A percentile compares a stretch with the other conserved stretches of the same genome.
phyloP scores from a whole-genome alignment of 257 asterid genomes.

The Plectranthus barbatus region DNA sequence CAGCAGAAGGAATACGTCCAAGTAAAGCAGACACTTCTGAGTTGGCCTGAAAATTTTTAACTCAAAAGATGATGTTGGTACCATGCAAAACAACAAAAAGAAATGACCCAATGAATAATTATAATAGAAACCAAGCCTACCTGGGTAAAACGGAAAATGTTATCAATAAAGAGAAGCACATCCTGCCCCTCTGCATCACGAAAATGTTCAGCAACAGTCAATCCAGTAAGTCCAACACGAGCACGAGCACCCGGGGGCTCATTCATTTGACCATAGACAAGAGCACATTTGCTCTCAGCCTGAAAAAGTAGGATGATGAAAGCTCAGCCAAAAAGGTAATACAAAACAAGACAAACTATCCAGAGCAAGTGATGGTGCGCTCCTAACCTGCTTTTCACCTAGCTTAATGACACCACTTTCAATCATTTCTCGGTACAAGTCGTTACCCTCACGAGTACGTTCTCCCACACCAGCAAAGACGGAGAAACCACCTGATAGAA shows the following conservation, averaged over 20 bases:
- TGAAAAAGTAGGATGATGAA: no score
- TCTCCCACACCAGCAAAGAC: no score
- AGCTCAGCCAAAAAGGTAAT: slow-evolving; percentile 18
- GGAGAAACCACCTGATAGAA: not conserved
- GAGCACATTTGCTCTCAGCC: slow-evolving; percentile 27
- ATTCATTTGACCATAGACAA: slow-evolving; percentile 97
- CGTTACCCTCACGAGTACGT: no score
- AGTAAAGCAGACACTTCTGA: slow-evolving; percentile 98
- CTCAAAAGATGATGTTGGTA: no score
- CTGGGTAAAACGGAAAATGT: slow-evolving; percentile 90
- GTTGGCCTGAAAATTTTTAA: slow-evolving; percentile 11
- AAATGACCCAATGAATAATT: no score
- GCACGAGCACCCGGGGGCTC: slow-evolving; percentile 99
- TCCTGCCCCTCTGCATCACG: slow-evolving; percentile 65
- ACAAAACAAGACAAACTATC: slow-evolving; percentile 4
- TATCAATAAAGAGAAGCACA: no score
- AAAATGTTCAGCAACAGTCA: slow-evolving; percentile 26
- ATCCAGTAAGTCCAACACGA: slow-evolving; percentile 54
- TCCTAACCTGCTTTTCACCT: slow-evolving; percentile 79
- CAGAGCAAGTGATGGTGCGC: not conserved
- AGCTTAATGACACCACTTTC: slow-evolving; percentile 72
- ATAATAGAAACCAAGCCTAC: slow-evolving; percentile 18
- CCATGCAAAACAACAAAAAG: no score
- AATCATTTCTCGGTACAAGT: no score
- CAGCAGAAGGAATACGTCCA: slow-evolving; percentile 99